Evolutionary conservation across 768 basidiomycete genomes (phyloP), one percentile per base, ranked within the genome.

Genomic region (Pulveroboletus sp.): DNA sequence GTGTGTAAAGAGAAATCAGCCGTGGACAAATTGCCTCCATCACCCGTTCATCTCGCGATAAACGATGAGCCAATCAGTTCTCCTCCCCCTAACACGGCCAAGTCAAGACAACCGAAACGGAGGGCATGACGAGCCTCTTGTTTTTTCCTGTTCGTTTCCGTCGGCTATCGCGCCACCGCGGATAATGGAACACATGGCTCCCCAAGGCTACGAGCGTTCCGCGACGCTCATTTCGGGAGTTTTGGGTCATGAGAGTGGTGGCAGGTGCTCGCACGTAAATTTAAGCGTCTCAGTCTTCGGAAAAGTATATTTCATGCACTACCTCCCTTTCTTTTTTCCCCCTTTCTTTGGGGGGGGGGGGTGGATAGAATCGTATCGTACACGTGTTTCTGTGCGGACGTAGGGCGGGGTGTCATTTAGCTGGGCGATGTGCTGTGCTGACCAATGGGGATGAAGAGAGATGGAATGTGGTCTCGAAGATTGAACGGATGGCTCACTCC

Each of bases 171-270:
- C 48, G 58, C 50, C 39, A 43, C 59, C 61, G 56, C 49, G 53
- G 60, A 30, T 41, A 46, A n/a, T 8, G 3, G 24, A 28, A 24
- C 28, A 41, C 28, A 42, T 8, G 24, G 32, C 14, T 6, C 14
- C 31, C 28, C 5, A 28, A 8, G 14, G 32, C 14, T 27, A 53
- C 54, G 59, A 62, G 43, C 51, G 10, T 62, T 55, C 62, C 60
- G 63, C 63, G 57, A 62, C 46, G 17, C 44, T 64, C 40, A 44
- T 50, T 54, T 58, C 50, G 49, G 54, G 21, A 21, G 39, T 39
- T 43, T 45, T 45, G 58, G 53, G 6, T 36, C 31, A 21, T 37
- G 41, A 26, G 33, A 18, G 9, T 32, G 30, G 18, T 37, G 51
- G 33, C 30, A 35, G n/a, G 24, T 26, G 30, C 26, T 27, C 44